phyloP scores from a whole-genome alignment of 2,329 filamentous ascomycete genomes.

The Aspergillus hortae region DNA sequence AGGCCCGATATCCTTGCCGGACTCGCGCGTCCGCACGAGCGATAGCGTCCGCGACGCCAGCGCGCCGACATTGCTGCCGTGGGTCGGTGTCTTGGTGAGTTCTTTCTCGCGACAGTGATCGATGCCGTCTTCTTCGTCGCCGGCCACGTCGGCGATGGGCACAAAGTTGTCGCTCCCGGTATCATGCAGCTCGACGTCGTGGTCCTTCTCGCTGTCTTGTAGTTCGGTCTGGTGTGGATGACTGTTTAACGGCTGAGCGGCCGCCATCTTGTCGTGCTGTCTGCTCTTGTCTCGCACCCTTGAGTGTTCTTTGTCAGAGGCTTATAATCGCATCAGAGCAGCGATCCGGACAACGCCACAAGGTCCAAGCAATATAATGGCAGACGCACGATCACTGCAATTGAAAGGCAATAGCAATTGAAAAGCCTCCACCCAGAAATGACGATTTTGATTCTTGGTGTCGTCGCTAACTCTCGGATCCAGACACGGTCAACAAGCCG shows the following conservation, averaged over 20 bases:
- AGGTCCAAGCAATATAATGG: not conserved
- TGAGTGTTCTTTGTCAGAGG: not conserved
- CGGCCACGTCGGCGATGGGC: conserved; percentile 4
- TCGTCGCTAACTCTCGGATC: not conserved
- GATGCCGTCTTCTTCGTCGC: conserved; percentile 19
- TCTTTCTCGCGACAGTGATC: conserved; percentile 11
- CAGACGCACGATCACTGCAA: not conserved
- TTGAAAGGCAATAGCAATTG: no score
- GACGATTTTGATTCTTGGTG: no score
- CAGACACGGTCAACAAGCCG: not conserved
- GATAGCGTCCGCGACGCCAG: conserved; percentile 31
- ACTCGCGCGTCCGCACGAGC: conserved; percentile 35
- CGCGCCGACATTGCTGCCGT: conserved; percentile 22
- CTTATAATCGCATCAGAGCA: not conserved
- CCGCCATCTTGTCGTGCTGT: not conserved
- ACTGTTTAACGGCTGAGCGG: not conserved
- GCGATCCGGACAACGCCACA: not conserved
- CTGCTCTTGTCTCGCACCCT: not conserved
- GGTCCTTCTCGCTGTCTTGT: conserved; percentile 1
- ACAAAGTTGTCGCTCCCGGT: conserved; percentile 8
- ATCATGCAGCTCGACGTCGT: conserved; percentile 2
- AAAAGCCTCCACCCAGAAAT: not conserved
- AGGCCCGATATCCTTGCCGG: conserved; percentile 33
- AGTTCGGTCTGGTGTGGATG: not conserved
- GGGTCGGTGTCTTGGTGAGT: conserved; percentile 21